A percentile compares a stretch with the other conserved stretches of the same genome.
Evolutionary conservation across 1,284 basidiomycete genomes (phyloP).

Genomic region (Heterobasidion occidentale): DNA sequence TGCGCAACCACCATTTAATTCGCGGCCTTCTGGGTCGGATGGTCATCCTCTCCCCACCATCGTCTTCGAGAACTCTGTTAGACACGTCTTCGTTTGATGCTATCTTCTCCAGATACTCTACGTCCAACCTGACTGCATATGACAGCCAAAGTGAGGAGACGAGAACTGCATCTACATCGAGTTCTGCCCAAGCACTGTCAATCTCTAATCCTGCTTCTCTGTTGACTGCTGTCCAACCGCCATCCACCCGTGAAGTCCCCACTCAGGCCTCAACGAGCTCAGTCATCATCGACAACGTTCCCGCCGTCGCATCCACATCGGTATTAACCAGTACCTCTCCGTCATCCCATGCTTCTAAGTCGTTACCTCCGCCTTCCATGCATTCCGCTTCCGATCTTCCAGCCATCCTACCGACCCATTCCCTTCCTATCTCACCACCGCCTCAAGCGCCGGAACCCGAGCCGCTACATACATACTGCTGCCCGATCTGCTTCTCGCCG

Average conservation of each 20-base stretch:
- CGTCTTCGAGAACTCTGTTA: too few relatives aligned
- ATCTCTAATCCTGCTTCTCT: too few relatives aligned
- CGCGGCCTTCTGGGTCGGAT: too few relatives aligned
- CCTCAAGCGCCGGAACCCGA: constrained; percentile 20
- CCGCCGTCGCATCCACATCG: background rate
- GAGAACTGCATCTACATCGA: too few relatives aligned
- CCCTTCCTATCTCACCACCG: background rate
- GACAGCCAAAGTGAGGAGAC: too few relatives aligned
- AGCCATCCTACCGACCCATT: background rate
- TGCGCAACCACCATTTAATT: background rate
- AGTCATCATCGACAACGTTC: background rate
- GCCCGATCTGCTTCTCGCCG: constrained; percentile 72
- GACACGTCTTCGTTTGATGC: too few relatives aligned
- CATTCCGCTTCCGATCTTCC: background rate
- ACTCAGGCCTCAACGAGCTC: background rate
- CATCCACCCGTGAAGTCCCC: too few relatives aligned
- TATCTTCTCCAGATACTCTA: too few relatives aligned
- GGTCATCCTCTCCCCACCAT: too few relatives aligned
- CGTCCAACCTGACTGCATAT: too few relatives aligned
- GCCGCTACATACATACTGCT: constrained; percentile 55
- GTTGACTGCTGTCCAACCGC: too few relatives aligned
- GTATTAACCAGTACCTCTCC: background rate
- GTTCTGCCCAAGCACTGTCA: too few relatives aligned
- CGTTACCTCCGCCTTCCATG: background rate
- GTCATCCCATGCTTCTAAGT: background rate